Percentiles rank a stretch among this genome's conserved stretches.
These are phyloP conservation scores for Clitopilus passeckerianus DNA, from an alignment of 768 basidiomycete species.

Conservation along the genomic window DNA sequence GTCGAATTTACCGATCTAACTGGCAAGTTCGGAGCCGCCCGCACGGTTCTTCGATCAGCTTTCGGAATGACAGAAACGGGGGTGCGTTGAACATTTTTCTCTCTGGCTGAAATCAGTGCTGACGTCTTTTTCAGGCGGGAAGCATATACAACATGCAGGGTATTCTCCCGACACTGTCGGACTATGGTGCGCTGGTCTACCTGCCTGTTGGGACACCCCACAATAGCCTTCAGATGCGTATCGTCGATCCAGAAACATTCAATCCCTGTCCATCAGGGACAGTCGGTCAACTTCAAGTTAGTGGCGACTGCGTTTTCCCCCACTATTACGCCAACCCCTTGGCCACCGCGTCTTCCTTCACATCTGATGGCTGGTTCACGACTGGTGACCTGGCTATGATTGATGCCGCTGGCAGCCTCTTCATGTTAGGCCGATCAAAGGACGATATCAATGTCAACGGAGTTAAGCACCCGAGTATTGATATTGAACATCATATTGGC, in stretches of 20 bases:
- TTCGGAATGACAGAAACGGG: constrained; percentile 2
- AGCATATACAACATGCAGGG: constrained; percentile 28
- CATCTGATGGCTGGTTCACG: background rate
- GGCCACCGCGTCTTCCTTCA: constrained; percentile 42
- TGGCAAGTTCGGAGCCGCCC: background rate
- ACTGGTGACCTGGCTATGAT: background rate
- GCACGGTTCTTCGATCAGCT: background rate
- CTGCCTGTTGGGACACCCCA: constrained; percentile 34
- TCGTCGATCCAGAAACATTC: constrained; percentile 23
- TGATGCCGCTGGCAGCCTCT: background rate
- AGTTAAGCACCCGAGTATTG: background rate
- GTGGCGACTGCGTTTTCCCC: constrained; percentile 29
- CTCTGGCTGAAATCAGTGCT: background rate
- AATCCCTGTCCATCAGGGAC: constrained; percentile 19
- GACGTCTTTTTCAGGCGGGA: constrained; percentile 22
- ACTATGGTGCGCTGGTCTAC: constrained; percentile 8
- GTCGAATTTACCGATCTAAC: background rate
- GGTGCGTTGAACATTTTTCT: background rate
- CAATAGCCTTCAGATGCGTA: constrained; percentile 29
- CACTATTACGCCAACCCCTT: constrained; percentile 44
- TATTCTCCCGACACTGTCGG: background rate
- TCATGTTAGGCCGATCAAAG: background rate
- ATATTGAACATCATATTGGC: background rate
- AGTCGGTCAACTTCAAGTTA: constrained; percentile 36
- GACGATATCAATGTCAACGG: constrained; percentile 2